Percentiles rank a stretch among this genome's conserved stretches.
Evolutionary conservation across 2,329 filamentous ascomycete species (phyloP).

Genomic region (Ophiostoma sp.): DNA sequence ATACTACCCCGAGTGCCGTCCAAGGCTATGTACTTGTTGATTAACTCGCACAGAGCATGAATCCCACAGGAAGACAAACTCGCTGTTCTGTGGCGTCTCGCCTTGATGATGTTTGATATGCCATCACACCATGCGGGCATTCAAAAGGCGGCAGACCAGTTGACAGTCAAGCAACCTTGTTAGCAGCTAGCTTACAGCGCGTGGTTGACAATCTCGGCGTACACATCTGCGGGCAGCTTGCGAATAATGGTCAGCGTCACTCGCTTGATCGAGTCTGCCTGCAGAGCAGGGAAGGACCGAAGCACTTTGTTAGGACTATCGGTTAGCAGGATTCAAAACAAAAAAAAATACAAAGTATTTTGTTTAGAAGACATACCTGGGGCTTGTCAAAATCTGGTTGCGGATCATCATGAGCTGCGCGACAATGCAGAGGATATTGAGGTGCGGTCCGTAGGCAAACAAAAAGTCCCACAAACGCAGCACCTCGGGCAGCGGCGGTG

Average conservation of each 20-base stretch:
- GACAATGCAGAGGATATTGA: slow-evolving; percentile 95
- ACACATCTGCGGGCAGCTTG: slow-evolving; percentile 86
- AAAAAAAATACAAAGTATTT: not conserved
- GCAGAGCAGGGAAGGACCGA: slow-evolving; percentile 77
- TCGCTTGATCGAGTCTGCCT: slow-evolving; percentile 77
- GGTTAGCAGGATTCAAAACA: not conserved
- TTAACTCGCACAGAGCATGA: not conserved
- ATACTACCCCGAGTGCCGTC: not conserved
- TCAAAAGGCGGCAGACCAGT: not conserved
- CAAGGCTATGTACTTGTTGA: not conserved
- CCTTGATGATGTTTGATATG: not conserved
- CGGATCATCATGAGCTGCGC: slow-evolving; percentile 87
- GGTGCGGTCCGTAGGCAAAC: slow-evolving; percentile 88
- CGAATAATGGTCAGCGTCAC: slow-evolving; percentile 80
- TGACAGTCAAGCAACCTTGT: slow-evolving; percentile 26
- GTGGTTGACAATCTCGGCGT: slow-evolving; percentile 82
- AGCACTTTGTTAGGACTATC: slow-evolving; percentile 83
- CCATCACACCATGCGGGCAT: not conserved
- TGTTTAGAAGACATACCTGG: slow-evolving; percentile 55
- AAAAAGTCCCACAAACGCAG: slow-evolving; percentile 93
- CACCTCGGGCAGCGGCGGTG: slow-evolving; percentile 88
- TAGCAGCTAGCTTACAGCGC: slow-evolving; percentile 53
- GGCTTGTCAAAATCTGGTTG: slow-evolving; percentile 73
- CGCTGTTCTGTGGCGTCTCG: not conserved
- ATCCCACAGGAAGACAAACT: not conserved